Evolutionary conservation across 1,284 basidiomycete genomes (phyloP), one percentile per base, ranked within the genome.

Genomic region (Heterobasidion annosum): DNA sequence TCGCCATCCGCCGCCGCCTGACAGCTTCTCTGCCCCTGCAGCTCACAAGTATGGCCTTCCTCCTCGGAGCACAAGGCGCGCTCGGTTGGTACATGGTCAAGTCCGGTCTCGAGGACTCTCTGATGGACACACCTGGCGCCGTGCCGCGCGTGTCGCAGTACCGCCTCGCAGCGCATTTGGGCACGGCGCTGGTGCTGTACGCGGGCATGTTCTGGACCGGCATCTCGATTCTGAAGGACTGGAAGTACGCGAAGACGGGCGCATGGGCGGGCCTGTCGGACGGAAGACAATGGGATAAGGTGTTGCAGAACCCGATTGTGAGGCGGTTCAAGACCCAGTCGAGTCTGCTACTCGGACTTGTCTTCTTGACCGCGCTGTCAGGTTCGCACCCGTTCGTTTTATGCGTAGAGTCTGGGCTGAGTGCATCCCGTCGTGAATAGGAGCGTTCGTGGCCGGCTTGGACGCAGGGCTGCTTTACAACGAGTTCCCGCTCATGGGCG

Each of bases 11-110:
- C 51, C 84, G 82, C 65, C 78, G 81, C 59, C 82, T 95, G 33
- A 76, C 88, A 10, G 71, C 74, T 4, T 68, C 78, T 0, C 75
- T 92, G 53, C 80, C 85, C 1, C 68, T 71, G 33, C 83, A 83
- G 59, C 78, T 97, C 33, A 69, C 79, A 12, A 84, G 81, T 1
- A 78, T 98, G 58, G 88, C 86, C 0, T 67, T 83, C 0, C 82
- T 97, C 48, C 87, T 98, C 53, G 95, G 92, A 25, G 85, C 85
- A 35, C 92, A 99, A 69, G 97, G 97, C 43, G 81, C 83, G 15
- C 77, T 99, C 18, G 97, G 97, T 33, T 99, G 97, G 97, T 97
- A 97, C 76, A 99, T 99, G 97, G 97, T 99, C 58, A 91, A 97
- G 67, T 96, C 93, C 9, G 97, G 97, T 1, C 76, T 99, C 10